These are phyloP conservation scores for Suillus placidus DNA, from an alignment of 768 basidiomycete species.

Conservation along the genomic window DNA sequence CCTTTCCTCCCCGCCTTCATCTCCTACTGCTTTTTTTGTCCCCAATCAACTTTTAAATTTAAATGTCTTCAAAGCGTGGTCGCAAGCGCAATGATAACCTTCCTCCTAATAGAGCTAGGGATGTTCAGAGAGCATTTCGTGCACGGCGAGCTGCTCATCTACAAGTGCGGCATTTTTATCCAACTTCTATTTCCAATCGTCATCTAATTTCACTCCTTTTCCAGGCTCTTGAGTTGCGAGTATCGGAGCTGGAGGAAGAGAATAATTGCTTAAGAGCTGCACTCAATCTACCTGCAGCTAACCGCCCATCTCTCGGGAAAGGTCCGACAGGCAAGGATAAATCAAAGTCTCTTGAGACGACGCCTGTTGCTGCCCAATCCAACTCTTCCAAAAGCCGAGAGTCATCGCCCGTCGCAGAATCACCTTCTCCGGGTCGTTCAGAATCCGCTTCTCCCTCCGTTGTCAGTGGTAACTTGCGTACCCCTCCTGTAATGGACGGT, in stretches of 20 bases:
- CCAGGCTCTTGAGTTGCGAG: conserved; percentile 81
- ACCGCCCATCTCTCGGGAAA: conserved; percentile 72
- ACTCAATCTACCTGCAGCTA: conserved; percentile 73
- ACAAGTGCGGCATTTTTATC: conserved; percentile 51
- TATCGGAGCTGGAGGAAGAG: conserved; percentile 83
- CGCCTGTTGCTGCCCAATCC: conserved; percentile 33
- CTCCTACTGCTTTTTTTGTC: conserved; percentile 22
- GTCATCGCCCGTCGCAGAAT: conserved; percentile 65
- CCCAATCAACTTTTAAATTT: conserved; percentile 15
- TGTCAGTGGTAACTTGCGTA: conserved; percentile 34
- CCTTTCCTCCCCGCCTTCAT: conserved; percentile 36
- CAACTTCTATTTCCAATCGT: conserved; percentile 44
- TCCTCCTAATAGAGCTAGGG: conserved; percentile 72
- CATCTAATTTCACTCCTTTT: conserved; percentile 33
- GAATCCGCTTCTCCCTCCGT: conserved; percentile 38
- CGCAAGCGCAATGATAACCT: conserved; percentile 73
- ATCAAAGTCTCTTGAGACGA: conserved; percentile 53
- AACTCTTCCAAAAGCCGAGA: conserved; percentile 56
- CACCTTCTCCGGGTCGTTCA: conserved; percentile 46
- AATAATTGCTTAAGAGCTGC: conserved; percentile 72
- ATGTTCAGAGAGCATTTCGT: conserved; percentile 88
- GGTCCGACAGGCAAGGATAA: conserved; percentile 89
- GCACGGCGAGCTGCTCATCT: conserved; percentile 88
- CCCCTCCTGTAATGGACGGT: conserved; percentile 51
- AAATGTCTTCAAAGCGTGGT: conserved; percentile 86